Evolutionary conservation across 176 grass and related monocot species (phyloP), one percentile per base, ranked within the genome.

Genomic region (Aegilops longissima): DNA sequence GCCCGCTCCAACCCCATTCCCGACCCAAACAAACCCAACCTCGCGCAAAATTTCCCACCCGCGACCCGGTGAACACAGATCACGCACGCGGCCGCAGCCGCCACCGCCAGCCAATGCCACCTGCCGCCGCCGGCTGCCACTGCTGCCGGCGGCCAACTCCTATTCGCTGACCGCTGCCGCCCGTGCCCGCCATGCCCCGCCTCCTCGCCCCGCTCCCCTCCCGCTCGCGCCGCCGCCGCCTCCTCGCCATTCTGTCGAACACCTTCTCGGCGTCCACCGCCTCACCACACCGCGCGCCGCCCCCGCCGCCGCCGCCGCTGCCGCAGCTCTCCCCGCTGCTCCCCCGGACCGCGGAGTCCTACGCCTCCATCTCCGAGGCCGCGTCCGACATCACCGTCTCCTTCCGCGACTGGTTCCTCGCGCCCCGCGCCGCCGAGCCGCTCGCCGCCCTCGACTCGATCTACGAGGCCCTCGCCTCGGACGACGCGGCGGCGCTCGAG

Each of bases 381-480:
- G 79, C 73, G 17, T 82, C 86, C 66, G 52, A 66, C 63, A 86
- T 98, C 82, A 85, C 86, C 52, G 67, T 73, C 3, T 89, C 97
- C 11, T 91, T 96, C 80, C 83, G 66, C 49, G 51, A 88, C 30
- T 96, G 97, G 94, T 94, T 98, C 85, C 86, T 93, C 82, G 77
- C 54, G 61, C 3, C 65, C 80, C 30, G 78, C 42, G 49, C 36
- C 59, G 18, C 65, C 34, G 54, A 30, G 83, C 39, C 56, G 42
- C 77, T 16, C 40, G 3, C 1, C 72, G 82, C 86, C n/a, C 78
- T 98, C 49, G 92, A 98, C 42, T 84, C 82, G 73, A 92, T 98
- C 93, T 98, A 96, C 88, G 24, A 33, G 39, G 92, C 88, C 45
- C 86, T 98, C 61, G 90, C 84, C 18, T 45, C 79, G 20, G 80